Evolutionary conservation across 441 rosid species (phyloP), one percentile per base, ranked within the genome.

Genomic region (Erodium trifolium): DNA sequence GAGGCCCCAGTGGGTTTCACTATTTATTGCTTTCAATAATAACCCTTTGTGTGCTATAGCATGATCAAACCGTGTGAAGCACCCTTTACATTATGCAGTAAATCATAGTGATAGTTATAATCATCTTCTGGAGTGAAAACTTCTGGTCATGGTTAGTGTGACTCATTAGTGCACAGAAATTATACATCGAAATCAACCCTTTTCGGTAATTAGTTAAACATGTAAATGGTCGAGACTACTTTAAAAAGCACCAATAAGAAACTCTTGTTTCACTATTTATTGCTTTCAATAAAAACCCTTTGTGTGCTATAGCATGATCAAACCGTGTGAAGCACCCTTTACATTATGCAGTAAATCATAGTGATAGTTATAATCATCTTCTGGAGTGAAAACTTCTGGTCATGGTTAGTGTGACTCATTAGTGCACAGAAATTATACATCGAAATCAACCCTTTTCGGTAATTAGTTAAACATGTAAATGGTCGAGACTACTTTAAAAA

Each of bases 1-100:
- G 66, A 76, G 81, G 77, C 19, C 62, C 73, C 68, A 78, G 64
- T 76, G 11, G 71, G 67, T 27, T 55, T 55, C 63, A 59, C 63
- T 59, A 59, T 59, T 59, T 9, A 59, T 59, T 16, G 31, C 63
- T 62, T 14, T 43, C 34, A 67, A 64, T 68, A 45, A 68, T 41
- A 47, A 47, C 62, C 13, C 39, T 51, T 31, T 23, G 67, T 51
- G 70, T 64, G 71, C 41, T 37, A 51, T 34, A 34, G 1, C 17
- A 59, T 16, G 3, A 11, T 59, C 4, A 68, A 31, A 64, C 72
- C 70, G 49, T 65, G 65, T 47, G 70, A 6, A 63, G 17, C 39
- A 11, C 17, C 47, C 51, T 34, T 63, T 7, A 14, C 17, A 64
- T 70, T 10, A 63, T 69, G 37, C 37, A 34, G 3, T 34, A 34